Evolutionary conservation across 106 monocot species (phyloP).

Genomic region (Dioscorea dumetorum): DNA sequence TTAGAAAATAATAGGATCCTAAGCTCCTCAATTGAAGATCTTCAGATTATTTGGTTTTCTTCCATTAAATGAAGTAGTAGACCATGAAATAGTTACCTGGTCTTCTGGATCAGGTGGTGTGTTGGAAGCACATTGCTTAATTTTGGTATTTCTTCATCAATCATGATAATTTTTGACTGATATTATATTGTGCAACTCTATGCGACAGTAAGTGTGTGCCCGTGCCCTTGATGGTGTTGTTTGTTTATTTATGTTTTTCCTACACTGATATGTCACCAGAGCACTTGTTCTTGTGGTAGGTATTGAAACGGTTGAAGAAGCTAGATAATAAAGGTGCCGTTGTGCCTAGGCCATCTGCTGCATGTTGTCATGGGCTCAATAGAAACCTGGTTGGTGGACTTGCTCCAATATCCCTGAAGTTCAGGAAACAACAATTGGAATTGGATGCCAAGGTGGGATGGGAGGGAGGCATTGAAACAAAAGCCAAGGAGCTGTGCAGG

Average conservation of each 20-base stretch:
- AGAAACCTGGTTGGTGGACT: background rate
- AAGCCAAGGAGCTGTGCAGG: conserved; percentile 1
- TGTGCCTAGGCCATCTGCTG: background rate
- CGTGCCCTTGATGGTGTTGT: background rate
- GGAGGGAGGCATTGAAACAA: background rate
- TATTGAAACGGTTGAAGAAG: conserved; percentile 23
- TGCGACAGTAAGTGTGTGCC: background rate
- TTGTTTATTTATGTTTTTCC: background rate
- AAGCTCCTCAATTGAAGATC: too few relatives aligned
- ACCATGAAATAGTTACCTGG: too few relatives aligned
- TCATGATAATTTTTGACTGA: background rate
- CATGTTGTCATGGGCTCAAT: background rate
- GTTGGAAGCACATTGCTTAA: too few relatives aligned
- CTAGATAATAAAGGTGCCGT: background rate
- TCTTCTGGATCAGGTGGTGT: too few relatives aligned
- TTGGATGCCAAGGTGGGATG: background rate
- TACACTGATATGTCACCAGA: background rate
- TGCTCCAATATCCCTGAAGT: conserved; percentile 3
- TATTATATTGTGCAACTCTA: too few relatives aligned
- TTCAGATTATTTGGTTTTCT: too few relatives aligned
- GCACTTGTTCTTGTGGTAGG: conserved; percentile 5
- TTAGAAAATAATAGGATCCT: too few relatives aligned
- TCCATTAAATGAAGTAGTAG: too few relatives aligned
- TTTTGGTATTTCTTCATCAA: background rate
- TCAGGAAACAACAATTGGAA: background rate